Evolutionary conservation across 140 eudicot species (phyloP).

Genomic region (Artemisia princeps): DNA sequence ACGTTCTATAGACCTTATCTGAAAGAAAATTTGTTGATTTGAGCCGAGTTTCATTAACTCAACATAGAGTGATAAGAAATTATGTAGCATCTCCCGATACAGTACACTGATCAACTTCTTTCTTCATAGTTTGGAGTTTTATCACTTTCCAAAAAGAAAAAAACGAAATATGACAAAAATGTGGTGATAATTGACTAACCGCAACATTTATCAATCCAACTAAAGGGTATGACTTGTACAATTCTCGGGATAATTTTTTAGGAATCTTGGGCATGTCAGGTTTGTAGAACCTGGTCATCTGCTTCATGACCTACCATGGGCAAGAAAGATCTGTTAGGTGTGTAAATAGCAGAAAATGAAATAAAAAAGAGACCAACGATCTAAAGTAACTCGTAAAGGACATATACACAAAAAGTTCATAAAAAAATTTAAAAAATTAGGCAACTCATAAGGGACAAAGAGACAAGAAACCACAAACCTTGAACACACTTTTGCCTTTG

Average conservation of each 20-base stretch:
- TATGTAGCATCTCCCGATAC: no score
- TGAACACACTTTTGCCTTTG: slow-evolving; percentile 32
- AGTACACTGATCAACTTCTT: no score
- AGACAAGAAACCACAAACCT: slow-evolving; percentile 40
- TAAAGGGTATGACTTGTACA: slow-evolving; percentile 45
- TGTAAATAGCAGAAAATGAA: neutral
- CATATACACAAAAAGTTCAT: neutral
- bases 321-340: slow-evolving; percentile 9
- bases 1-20: slow-evolving; percentile 58
- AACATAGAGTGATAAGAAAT: no score
- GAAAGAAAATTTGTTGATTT: slow-evolving; percentile 23
- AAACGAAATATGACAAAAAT: neutral
- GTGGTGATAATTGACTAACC: slow-evolving; percentile 45
- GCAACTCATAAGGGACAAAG: neutral
- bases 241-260: no score
- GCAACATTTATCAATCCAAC: slow-evolving; percentile 72
- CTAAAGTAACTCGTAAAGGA: neutral
- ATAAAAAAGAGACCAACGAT: slow-evolving; percentile 1
- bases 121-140: no score
- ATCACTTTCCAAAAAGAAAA: no score
- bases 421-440: neutral
- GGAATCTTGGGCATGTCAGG: slow-evolving; percentile 4
- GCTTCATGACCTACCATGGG: slow-evolving; percentile 26
- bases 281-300: slow-evolving; percentile 36
- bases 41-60: no score